These are phyloP conservation scores for Saccharomycodes ludwigii DNA, from an alignment of 805 yeast genomes.

Conservation along the genomic window DNA sequence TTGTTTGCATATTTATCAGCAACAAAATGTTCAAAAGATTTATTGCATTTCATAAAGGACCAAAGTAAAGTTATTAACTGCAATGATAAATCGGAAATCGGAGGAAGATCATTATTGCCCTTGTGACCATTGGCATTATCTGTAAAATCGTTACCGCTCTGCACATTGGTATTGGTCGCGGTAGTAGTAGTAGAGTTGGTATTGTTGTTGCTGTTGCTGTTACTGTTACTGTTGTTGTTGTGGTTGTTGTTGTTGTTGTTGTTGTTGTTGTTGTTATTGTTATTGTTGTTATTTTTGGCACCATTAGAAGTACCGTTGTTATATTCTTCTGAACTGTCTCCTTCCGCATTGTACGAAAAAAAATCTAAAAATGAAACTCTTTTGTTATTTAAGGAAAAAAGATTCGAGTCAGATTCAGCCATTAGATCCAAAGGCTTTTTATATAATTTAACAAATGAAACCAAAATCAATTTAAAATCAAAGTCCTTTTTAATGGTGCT, in stretches of 20 bases:
- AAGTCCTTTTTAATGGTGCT: conserved; percentile 41
- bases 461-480: conserved; percentile 39
- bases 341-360: conserved; percentile 1
- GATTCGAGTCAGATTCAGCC: conserved; percentile 27
- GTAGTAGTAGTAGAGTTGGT: conserved; percentile 7
- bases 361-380: conserved; percentile 2
- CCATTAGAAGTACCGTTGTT: conserved; percentile 1
- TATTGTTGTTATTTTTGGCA: conserved; percentile 4
- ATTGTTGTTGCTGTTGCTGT: conserved; percentile 3
- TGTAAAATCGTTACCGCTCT: conserved; percentile 4
- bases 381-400: conserved; percentile 15
- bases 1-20: conserved; percentile 39
- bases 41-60: conserved; percentile 70
- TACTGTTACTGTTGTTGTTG: conserved; percentile 3
- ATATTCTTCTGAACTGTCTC: conserved; percentile 1
- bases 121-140: conserved; percentile 9
- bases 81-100: conserved; percentile 36
- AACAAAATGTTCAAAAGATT: conserved; percentile 34
- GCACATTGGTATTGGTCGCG: too few species aligned
- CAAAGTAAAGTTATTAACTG: conserved; percentile 57
- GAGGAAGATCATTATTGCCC: conserved; percentile 23
- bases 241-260: conserved; percentile 7
- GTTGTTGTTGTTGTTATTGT: conserved; percentile 5
- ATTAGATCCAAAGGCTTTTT: conserved; percentile 31
- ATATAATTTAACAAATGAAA: conserved; percentile 36